A percentile compares a stretch with the other conserved stretches of the same genome.
These are phyloP conservation scores for Xylaria nigripes DNA, from an alignment of 495 filamentous ascomycete genomes.

Conservation along the genomic window DNA sequence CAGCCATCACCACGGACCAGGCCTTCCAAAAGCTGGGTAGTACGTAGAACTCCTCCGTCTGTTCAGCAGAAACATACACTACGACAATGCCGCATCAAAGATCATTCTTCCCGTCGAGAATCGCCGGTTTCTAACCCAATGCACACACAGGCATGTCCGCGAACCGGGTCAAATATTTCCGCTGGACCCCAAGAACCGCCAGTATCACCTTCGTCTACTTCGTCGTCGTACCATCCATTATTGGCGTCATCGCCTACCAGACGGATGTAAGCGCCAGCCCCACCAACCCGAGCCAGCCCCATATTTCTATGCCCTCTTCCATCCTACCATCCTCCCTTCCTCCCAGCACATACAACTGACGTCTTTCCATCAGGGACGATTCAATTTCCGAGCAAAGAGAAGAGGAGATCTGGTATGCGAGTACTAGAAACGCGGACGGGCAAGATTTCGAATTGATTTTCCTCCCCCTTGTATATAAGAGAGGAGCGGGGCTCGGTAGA, in stretches of 20 bases:
- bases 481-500: neutral
- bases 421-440: conserved; percentile 44
- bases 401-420: conserved; percentile 73
- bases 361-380: conserved; percentile 62
- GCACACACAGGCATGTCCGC: conserved; percentile 59
- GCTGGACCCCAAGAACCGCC: conserved; percentile 78
- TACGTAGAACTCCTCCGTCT: conserved; percentile 38
- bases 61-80: neutral
- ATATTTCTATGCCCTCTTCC: neutral
- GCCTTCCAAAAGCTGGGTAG: conserved; percentile 67
- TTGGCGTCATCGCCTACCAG: conserved; percentile 63
- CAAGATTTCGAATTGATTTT: neutral
- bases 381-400: conserved; percentile 75
- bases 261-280: conserved; percentile 67
- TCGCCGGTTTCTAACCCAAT: neutral
- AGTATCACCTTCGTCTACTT: conserved; percentile 69
- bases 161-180: conserved; percentile 92
- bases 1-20: conserved; percentile 63
- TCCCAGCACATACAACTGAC: neutral
- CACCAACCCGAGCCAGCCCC: conserved; percentile 9
- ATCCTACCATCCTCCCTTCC: neutral
- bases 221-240: conserved; percentile 54
- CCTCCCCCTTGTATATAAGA: conserved; percentile 29
- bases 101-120: neutral
- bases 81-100: neutral